Evolutionary conservation across 2,329 filamentous ascomycete species (phyloP).

Genomic region (Pseudogymnoascus sp.): DNA sequence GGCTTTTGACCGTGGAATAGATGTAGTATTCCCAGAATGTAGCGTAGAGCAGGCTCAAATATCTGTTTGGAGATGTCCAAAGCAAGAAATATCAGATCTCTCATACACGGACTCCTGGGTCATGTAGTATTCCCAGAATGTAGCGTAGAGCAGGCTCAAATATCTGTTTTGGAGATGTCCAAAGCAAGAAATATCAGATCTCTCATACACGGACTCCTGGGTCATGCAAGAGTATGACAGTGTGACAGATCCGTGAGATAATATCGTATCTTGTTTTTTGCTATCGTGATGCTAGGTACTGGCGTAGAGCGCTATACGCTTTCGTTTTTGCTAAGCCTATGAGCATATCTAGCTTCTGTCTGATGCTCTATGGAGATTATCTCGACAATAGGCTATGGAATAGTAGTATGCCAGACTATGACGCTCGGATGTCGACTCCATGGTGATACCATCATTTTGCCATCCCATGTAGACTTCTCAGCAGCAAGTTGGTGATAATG

Average conservation of each 20-base stretch:
- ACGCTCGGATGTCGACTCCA: constrained; percentile 17
- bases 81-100: constrained; percentile 5
- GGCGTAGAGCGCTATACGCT: constrained; percentile 51
- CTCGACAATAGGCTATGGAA: constrained; percentile 57
- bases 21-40: not conserved
- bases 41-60: not conserved
- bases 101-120: constrained; percentile 16
- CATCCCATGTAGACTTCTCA: constrained; percentile 4
- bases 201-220: constrained; percentile 13
- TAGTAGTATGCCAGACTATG: constrained; percentile 29
- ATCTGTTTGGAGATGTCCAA: not conserved
- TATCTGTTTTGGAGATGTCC: not conserved
- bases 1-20: not conserved
- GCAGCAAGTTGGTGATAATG: not conserved
- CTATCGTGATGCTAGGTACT: constrained; percentile 72
- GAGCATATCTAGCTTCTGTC: constrained; percentile 32
- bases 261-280: constrained; percentile 44
- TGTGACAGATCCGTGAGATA: constrained; percentile 28
- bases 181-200: constrained; percentile 1
- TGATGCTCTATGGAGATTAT: constrained; percentile 59
- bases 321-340: constrained; percentile 39
- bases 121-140: constrained; percentile 6
- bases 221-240: constrained; percentile 29
- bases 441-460: not conserved
- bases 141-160: constrained; percentile 1